Evolutionary conservation across 768 basidiomycete species (phyloP), one percentile per base, ranked within the genome.

Genomic region (Filobasidium floriforme): DNA sequence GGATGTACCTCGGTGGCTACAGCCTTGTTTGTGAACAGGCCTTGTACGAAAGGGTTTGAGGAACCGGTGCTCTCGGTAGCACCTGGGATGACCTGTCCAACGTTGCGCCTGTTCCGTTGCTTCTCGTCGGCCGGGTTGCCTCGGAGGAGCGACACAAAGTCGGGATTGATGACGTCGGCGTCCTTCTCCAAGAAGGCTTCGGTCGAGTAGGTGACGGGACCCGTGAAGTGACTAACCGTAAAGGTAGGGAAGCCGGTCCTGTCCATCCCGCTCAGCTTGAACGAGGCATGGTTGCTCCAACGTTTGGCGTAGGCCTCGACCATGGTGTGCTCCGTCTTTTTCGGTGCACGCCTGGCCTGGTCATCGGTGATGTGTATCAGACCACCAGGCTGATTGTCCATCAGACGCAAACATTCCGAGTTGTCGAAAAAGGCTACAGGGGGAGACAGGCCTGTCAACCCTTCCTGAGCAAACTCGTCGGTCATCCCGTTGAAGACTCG

Each of bases 331-430:
- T 94, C 91, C 1, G 88, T 93, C 85, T 93, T 92, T 80, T 92
- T 93, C 66, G 86, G 87, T 65, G 85, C 84, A 44, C 89, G 83
- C 14, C 88, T 84, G 0, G 92, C 89, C 78, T 96, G 92, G 75
- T 98, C 94, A 74, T 98, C 93, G 88, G 97, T 90, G 78, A 98
- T 97, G 73, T 94, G 91, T 62, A 97, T 86, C 40, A 99, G 82
- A 1, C 96, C 96, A 11, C 92, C 93, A 1, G 90, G 92, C 63
- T 82, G 82, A 74, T 90, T 88, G 74, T 92, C 88, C 49, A 98
- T 80, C 37, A 99, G 82, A 9, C 90, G 85, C 37, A 98, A 79
- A 71, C 90, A 92, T 75, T 97, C 93, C 11, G 87, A 77, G 77
- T 97, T 98, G 80, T 94, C 90, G 76, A 90, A 90, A 81, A 88